Evolutionary conservation across 306 rosid species (phyloP).

Genomic region (Pterocarpus macrocarpus): DNA sequence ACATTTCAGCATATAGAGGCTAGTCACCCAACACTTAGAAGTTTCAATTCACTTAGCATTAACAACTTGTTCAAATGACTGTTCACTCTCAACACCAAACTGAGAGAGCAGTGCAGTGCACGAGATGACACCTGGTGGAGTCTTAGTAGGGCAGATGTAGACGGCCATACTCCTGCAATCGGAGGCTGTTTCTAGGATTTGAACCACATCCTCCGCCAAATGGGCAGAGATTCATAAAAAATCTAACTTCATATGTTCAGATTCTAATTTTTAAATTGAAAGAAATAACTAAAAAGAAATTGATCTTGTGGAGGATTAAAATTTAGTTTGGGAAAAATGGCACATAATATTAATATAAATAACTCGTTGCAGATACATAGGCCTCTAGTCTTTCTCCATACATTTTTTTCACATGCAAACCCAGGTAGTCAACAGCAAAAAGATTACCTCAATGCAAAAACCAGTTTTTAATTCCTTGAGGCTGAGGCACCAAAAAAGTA

Average conservation of each 20-base stretch:
- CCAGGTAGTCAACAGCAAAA: not conserved
- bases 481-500: not conserved
- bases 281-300: not conserved
- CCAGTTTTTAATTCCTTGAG: too few species aligned
- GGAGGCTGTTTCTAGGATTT: not conserved
- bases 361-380: too few species aligned
- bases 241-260: slow-evolving; percentile 11
- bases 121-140: not conserved
- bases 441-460: not conserved
- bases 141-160: not conserved
- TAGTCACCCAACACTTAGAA: not conserved
- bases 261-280: slow-evolving; percentile 19
- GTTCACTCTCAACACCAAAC: not conserved
- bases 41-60: not conserved
- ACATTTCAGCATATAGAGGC: not conserved
- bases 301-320: too few species aligned
- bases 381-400: too few species aligned
- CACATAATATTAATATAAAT: too few species aligned
- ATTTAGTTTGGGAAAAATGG: too few species aligned
- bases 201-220: not conserved
- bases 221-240: not conserved
- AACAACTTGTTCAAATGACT: not conserved
- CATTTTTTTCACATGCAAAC: not conserved
- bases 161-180: not conserved
- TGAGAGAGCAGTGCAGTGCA: not conserved